Evolutionary conservation across 306 rosid genomes (phyloP), one percentile per base, ranked within the genome.

Genomic region (Corylus americana): DNA sequence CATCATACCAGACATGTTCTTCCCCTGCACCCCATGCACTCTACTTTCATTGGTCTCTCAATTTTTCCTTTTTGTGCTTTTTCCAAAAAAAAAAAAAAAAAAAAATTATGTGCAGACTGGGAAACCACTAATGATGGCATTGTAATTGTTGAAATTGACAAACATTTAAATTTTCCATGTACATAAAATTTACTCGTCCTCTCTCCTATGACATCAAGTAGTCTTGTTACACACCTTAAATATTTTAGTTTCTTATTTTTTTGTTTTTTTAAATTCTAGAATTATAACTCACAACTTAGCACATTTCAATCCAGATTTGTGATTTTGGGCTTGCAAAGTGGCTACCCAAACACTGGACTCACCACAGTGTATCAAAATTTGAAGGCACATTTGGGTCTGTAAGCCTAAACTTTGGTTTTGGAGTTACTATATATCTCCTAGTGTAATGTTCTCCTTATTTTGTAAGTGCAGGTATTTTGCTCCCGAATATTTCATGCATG

Each of bases 261-360:
- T 39, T 18, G 3, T 39, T 2, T 39, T 39, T 39, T 39, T 39
- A 4, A 39, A 39, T 39, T 77, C 63, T 27, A 35, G 13, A 50
- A 48, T 42, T 37, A 42, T 44, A 17, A 54, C 11, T 80, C 59
- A 73, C 58, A 85, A 27, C 79, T n/a, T 67, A 69, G 58, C 69
- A 55, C 44, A 11, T 31, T 77, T 78, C 59, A 79, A 35, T 81
- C 73, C 85, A 94, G 98, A 94, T 94, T 81, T 94, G 97, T 83
- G 98, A 94, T 82, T 94, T 94, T 75, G 98, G 98, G 59, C 94
- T 94, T 57, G 93, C 98, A 51, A 94, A 89, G 83, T 94, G 98
- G 98, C 82, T 94, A 37, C 97, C 96, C 5, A 79, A 88, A 51
- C 89, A 88, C 16, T 87, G 91, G 82, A 84, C 91, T 80, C 94